Evolutionary conservation across 2,329 filamentous ascomycete genomes (phyloP), one percentile per base, ranked within the genome.

Genomic region (Pseudofabraea citricarpa): DNA sequence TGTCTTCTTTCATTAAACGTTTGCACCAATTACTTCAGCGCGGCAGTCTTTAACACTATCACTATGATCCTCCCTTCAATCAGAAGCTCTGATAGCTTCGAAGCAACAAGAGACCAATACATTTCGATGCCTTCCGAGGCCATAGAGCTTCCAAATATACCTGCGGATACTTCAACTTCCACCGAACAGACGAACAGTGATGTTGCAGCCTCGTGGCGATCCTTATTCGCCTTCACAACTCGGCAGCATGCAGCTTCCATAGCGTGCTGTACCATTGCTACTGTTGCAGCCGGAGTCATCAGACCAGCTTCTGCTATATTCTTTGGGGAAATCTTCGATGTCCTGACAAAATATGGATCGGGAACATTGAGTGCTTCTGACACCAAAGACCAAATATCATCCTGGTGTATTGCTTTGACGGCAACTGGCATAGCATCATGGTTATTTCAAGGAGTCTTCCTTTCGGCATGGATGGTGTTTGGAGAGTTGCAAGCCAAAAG

Each of bases 401-500:
- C 62, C 32, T 83, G 81, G 67, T 83, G 81, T 36, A 52, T 83
- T 20, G 74, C 79, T 20, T 66, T 95, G 33, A 64, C 80, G 1
- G 73, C 69, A 0, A 62, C 95, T 0, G 88, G 85, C 0, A 61
- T 69, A 0, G 75, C 68, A 0, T 81, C 78, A 36, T 91, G 87
- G 79, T 36, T 89, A 0, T 64, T 83, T 13, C 83, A 86, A 52
- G 75, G 77, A 3, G 59, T 74, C 2, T 85, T 88, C 53, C 83
- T 89, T 54, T 72, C 74, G 1, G 62, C 78, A 0, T 96, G 90
- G 81, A 70, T 91, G 22, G 60, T 76, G 0, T 93, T 93, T 61
- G 87, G 90, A 12, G 90, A 96, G 62, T 56, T 88, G 2, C 88
- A 95, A 52, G 88, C 85, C 0, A 77, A 75, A 23, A 77, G 66